These are phyloP conservation scores for Russula sp. DNA, from an alignment of 768 basidiomycete species.

Conservation along the genomic window DNA sequence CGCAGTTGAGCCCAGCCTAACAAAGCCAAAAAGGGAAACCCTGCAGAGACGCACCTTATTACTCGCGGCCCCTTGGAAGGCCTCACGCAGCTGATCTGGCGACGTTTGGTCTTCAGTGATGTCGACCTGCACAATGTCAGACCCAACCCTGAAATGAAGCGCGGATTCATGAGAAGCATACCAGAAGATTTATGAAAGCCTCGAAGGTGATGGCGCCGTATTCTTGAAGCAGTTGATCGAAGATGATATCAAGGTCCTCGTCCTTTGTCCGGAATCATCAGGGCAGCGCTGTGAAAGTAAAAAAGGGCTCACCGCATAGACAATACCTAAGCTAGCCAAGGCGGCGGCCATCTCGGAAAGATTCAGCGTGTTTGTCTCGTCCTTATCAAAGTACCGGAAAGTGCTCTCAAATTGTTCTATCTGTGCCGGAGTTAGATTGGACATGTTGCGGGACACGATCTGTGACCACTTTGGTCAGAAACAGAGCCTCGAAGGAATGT, in stretches of 20 bases:
- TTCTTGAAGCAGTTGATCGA: conserved; percentile 66
- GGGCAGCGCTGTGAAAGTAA: not conserved
- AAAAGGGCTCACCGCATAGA: conserved; percentile 59
- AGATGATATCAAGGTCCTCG: conserved; percentile 80
- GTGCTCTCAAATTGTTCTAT: conserved; percentile 95
- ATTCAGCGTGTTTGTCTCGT: conserved; percentile 82
- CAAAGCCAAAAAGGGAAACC: not conserved
- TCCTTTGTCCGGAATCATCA: conserved; percentile 40
- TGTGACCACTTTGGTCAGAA: conserved; percentile 28
- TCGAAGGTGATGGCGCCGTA: conserved; percentile 90
- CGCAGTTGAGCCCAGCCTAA: not conserved
- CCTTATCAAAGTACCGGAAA: conserved; percentile 95
- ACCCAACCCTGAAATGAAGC: not conserved
- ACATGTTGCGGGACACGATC: conserved; percentile 92
- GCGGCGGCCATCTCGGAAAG: conserved; percentile 89
- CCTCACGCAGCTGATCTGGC: conserved; percentile 82
- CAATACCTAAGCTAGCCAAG: conserved; percentile 87
- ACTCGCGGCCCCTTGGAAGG: conserved; percentile 86
- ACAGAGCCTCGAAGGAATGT: not conserved
- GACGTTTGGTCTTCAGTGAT: conserved; percentile 95
- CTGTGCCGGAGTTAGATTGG: conserved; percentile 91
- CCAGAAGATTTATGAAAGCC: conserved; percentile 90
- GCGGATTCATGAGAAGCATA: conserved; percentile 30
- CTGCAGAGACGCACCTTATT: conserved; percentile 58
- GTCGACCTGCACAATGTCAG: conserved; percentile 55